Evolutionary conservation across 176 grass and related monocot genomes (phyloP), one percentile per base, ranked within the genome.

Genomic region (Oryza officinalis): DNA sequence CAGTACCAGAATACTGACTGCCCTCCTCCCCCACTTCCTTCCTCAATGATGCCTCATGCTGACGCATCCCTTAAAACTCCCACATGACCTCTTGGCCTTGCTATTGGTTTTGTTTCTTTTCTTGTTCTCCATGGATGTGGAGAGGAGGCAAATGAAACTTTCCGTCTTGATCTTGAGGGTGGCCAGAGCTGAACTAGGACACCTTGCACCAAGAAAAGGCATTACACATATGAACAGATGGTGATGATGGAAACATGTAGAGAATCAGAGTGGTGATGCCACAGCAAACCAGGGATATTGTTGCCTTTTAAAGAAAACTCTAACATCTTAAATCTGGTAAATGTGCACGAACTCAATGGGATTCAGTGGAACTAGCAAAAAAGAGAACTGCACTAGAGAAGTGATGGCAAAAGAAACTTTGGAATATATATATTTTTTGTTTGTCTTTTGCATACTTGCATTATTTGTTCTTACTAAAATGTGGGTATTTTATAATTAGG

Each of bases 401-500:
- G 22, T 61, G 57, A 61, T 61, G 22, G 57, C n/a, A 61, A 61
- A 61, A 10, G 57, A 61, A 61, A 31, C 37, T 52, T 85, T 79
- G 52, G 28, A 70, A 76, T n/a, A 41, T 31, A 80, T 31, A 1
- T 30, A 1, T 49, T 26, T 14, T 41, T 76, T 23, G 18, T 60
- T 75, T 65, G 30, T 22, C 60, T 74, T 57, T 77, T 65, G 40
- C 59, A 65, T 25, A 71, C 32, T 49, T 4, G 3, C 70, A 60
- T 57, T 43, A 18, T 45, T 8, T 75, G 47, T 45, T 22, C 9
- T 63, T 45, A 60, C 32, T 89, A 30, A 46, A 73, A 22, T 82
- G 31, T 73, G n/a, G 10, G n/a, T 86, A 43, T 86, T 26, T 72
- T 82, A 67, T 37, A 63, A 47, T 73, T 69, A 61, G 1, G 59